Conservation (phyloP, 371 early-diverging fungal genomes). For the Mucor saturninus region DNA sequence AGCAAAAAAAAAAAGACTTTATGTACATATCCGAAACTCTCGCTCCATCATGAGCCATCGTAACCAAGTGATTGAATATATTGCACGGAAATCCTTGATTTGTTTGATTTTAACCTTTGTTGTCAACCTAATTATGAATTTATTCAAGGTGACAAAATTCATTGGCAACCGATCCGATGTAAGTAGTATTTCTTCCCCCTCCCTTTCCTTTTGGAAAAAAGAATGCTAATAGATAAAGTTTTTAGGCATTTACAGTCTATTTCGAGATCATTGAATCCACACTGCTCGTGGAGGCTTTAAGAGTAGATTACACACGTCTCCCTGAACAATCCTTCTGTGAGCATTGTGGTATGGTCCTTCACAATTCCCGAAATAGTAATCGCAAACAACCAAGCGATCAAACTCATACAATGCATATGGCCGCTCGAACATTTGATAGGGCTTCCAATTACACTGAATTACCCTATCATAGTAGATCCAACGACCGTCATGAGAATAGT, state of each 20-base stretch:
- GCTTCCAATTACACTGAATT: constrained; percentile 14
- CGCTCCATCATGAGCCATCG: constrained; percentile 40
- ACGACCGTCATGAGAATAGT: neutral
- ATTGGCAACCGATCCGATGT: constrained; percentile 50
- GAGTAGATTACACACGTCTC: constrained; percentile 39
- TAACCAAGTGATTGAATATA: constrained; percentile 44
- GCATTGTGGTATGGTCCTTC: constrained; percentile 42
- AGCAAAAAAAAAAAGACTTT: constrained; percentile 25
- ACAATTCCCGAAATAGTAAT: constrained; percentile 15
- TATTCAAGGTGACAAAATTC: constrained; percentile 45
- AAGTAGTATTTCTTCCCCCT: constrained; percentile 5
- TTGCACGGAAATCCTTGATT: constrained; percentile 50
- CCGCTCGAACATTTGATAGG: constrained; percentile 4
- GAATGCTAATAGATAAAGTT: too few relatives aligned
- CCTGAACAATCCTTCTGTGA: constrained; percentile 42
- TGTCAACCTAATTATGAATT: constrained; percentile 47
- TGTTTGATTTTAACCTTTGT: constrained; percentile 45
- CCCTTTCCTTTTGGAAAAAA: too few relatives aligned
- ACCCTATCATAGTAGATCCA: neutral
- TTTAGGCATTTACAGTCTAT: constrained; percentile 48
- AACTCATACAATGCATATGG: constrained; percentile 3
- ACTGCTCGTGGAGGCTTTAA: constrained; percentile 49
- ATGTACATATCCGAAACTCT: constrained; percentile 39
- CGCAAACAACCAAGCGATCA: constrained; percentile 8
- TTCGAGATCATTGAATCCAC: constrained; percentile 55